Evolutionary conservation across 2,329 filamentous ascomycete species (phyloP).

Genomic region (Phialophora verrucosa): DNA sequence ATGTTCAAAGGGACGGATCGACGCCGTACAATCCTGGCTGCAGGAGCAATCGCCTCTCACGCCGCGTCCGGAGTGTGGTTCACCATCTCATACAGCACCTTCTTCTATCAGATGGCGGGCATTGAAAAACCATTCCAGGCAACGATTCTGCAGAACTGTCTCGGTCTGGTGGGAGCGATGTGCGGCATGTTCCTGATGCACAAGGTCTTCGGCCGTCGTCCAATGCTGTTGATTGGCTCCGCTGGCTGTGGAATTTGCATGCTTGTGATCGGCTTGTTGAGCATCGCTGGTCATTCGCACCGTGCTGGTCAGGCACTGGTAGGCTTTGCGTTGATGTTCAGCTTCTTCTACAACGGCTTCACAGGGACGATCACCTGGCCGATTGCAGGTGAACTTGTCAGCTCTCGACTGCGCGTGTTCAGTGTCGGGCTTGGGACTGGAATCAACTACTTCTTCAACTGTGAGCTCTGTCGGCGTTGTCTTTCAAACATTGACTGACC

Average conservation of each 20-base stretch:
- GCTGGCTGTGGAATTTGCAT: constrained; percentile 46
- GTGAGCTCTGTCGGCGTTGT: constrained; percentile 12
- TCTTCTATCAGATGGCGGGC: constrained; percentile 58
- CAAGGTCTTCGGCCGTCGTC: constrained; percentile 46
- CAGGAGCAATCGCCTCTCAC: constrained; percentile 59
- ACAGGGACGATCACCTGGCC: constrained; percentile 48
- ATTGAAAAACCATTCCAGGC: constrained; percentile 41
- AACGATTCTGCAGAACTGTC: constrained; percentile 42
- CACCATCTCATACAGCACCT: constrained; percentile 47
- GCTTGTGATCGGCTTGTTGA: constrained; percentile 47
- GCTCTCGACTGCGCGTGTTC: constrained; percentile 48
- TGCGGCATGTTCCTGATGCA: constrained; percentile 46
- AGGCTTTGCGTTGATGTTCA: constrained; percentile 45
- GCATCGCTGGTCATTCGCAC: constrained; percentile 47
- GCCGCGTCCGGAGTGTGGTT: constrained; percentile 26
- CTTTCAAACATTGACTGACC: background rate
- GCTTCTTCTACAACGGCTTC: constrained; percentile 49
- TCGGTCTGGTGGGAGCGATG: constrained; percentile 47
- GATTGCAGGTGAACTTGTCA: constrained; percentile 49
- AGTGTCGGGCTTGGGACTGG: constrained; percentile 49
- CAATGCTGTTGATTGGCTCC: constrained; percentile 41
- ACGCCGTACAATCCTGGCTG: constrained; percentile 52
- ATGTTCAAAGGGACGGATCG: constrained; percentile 44
- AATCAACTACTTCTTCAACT: constrained; percentile 51
- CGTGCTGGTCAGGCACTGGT: constrained; percentile 48